Base-by-base conservation (phyloP, 306 rosid genomes). In the Medicago arabica region DNA sequence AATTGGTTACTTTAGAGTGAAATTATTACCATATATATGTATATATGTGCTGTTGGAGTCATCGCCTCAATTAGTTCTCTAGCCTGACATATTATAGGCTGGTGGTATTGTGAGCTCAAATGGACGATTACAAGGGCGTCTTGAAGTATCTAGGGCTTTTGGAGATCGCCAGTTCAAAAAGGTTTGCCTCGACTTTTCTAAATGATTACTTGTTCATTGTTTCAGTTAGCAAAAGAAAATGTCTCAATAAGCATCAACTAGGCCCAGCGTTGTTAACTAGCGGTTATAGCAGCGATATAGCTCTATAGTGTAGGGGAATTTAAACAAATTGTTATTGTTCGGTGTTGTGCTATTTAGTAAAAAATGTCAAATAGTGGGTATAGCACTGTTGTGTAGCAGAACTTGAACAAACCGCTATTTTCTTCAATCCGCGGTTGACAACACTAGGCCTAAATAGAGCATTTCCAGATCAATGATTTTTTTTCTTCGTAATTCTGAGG, bases 101-200 rank as follows among this genome's bases (percentile, higher is more conserved):
- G 97, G 97, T 58, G 98, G 96, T 80, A 75, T 78, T 70, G 95
- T 93, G 84, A 74, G 96, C 80, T 83, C 97, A 72, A 91, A 93
- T 84, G 98, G 97, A 64, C 89, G 93, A 78, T 59, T 91, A 38
- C 97, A 91, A 81, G 98, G 96, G 12, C 96, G 96, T 11, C 93
- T 93, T 39, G 97, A 93, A 85, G 92, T 93, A 79, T 93, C 97
- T 78, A 88, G 98, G 75, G 93, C 93, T 66, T 83, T 91, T 47
- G 98, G 98, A 68, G 98, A 93, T 76, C 92, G 93, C 19, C 97
- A 91, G 76, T 89, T 93, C 83, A 93, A 93, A 84, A 93, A 88
- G 96, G 97, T 91, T 78, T 80, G 31, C 54, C 62, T 75, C 63
- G 40, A 46, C 39, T 68, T 50, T 25, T 50, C 3, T 71, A 18